Evolutionary conservation across 2,329 filamentous ascomycete species (phyloP).

Genomic region (Seiridium unicorne): DNA sequence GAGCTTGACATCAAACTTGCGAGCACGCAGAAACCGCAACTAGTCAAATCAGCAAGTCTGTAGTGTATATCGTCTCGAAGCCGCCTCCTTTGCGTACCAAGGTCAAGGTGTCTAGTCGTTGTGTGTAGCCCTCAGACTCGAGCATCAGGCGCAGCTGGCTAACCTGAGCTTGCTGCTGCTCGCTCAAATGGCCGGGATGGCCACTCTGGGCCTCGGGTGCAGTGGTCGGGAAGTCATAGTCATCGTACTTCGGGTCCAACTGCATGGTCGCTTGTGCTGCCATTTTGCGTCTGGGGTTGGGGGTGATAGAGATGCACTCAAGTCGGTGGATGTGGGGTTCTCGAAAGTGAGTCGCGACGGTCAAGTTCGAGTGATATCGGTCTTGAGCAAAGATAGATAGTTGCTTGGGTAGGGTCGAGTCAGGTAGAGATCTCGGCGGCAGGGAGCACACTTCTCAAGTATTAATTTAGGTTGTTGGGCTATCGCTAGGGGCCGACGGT

Average conservation of each 20-base stretch:
- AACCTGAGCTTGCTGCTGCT: constrained; percentile 86
- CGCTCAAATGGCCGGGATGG: constrained; percentile 84
- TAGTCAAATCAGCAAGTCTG: constrained; percentile 27
- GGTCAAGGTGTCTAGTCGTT: constrained; percentile 88
- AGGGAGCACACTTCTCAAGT: not conserved
- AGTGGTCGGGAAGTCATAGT: constrained; percentile 89
- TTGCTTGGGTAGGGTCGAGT: not conserved
- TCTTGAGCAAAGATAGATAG: no score
- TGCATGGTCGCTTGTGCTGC: constrained; percentile 38
- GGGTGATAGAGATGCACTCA: not conserved
- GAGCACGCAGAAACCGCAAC: constrained; percentile 87
- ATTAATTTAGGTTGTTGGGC: not conserved
- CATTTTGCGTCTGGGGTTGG: constrained; percentile 8
- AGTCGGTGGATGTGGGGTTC: not conserved
- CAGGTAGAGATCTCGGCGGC: not conserved
- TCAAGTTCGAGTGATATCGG: not conserved
- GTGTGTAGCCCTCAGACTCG: constrained; percentile 77
- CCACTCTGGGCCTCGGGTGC: constrained; percentile 69
- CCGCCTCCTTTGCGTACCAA: constrained; percentile 50
- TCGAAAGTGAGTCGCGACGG: not conserved
- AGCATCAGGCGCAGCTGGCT: constrained; percentile 81
- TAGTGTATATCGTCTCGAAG: not conserved
- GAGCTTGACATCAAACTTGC: constrained; percentile 87
- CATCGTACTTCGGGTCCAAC: constrained; percentile 87
- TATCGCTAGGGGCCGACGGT: not conserved